These are phyloP conservation scores for Bifiguratus adelaidae DNA, from an alignment of 192 early-diverging fungal genomes.

Conservation along the genomic window DNA sequence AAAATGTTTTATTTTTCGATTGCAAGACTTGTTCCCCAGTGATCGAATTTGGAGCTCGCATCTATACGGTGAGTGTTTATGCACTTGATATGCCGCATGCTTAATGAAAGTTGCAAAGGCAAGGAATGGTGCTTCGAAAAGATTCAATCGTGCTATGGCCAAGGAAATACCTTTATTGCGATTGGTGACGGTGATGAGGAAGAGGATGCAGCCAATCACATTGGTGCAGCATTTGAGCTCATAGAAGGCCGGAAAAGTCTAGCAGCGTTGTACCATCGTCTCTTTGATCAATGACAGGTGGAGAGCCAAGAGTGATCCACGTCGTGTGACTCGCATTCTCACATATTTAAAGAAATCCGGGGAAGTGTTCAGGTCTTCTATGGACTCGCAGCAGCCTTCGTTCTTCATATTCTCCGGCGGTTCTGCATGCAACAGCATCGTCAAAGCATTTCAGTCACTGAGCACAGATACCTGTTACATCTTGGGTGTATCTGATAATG, in stretches of 20 bases:
- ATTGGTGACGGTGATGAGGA: neutral
- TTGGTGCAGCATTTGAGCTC: too few species aligned
- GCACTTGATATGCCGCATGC: neutral
- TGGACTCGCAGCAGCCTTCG: too few species aligned
- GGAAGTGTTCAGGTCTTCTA: too few species aligned
- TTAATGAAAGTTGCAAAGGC: neutral
- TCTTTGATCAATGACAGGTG: too few species aligned
- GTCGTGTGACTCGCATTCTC: too few species aligned
- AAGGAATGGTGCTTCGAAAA: neutral
- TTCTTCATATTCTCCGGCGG: slow-evolving; percentile 66
- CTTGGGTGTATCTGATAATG: slow-evolving; percentile 68
- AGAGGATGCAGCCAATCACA: too few species aligned
- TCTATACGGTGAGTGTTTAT: neutral
- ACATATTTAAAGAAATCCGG: too few species aligned
- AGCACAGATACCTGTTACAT: slow-evolving; percentile 56
- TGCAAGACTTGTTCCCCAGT: neutral
- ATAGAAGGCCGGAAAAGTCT: too few species aligned
- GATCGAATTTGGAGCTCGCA: neutral
- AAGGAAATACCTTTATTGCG: neutral
- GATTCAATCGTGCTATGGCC: neutral
- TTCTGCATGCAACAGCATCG: slow-evolving; percentile 54
- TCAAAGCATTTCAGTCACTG: slow-evolving; percentile 40
- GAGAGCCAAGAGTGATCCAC: too few species aligned
- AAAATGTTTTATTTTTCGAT: neutral
- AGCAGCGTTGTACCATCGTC: too few species aligned